Evolutionary conservation across 2,329 filamentous ascomycete species (phyloP), one percentile per base, ranked within the genome.

Genomic region (Geosmithia putterillii): DNA sequence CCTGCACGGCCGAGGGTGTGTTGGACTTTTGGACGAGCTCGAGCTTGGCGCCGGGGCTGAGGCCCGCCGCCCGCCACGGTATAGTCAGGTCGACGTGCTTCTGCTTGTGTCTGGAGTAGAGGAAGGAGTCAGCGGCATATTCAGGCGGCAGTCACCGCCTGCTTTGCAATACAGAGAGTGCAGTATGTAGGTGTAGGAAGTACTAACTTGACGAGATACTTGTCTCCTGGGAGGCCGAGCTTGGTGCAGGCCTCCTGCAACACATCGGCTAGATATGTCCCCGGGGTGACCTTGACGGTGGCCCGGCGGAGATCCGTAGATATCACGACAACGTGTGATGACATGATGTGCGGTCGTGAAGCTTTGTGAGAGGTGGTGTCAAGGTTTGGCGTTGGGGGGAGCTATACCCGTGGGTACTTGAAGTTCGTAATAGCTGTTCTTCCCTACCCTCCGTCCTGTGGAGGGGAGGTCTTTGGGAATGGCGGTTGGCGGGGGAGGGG

Each of bases 21-120:
- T 86, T 85, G 39, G 89, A 92, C 46, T 83, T 81, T 57, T 86
- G 81, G 19, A 95, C 83, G 41, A 98, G 83, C 57, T 96, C 89
- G 46, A 98, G 78, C 58, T 94, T 94, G 46, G 92, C 90, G 48
- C 92, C 92, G 34, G 86, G 76, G 12, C 75, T 71, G 6, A 98
- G 80, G 41, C 88, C 86, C 5, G 88, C 83, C 22, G 90, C 78
- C 40, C 90, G 81, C 58, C 89, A 86, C 37, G 86, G 83, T 44
- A 87, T 74, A 7, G 88, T 90, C 8, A 98, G 74, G 55, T 95
- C 88, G 46, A 98, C 69, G 28, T 78, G 71, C 57, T 90, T 95
- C 62, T 90, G 85, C 58, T 87, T 88, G 61, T 89, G 70, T 54
- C 84, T 88, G 45, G 18, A 14, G 37, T 39, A 20, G 12, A 10